Base-by-base conservation (phyloP, 331 rosid species). In the Pyrus hybrid region DNA sequence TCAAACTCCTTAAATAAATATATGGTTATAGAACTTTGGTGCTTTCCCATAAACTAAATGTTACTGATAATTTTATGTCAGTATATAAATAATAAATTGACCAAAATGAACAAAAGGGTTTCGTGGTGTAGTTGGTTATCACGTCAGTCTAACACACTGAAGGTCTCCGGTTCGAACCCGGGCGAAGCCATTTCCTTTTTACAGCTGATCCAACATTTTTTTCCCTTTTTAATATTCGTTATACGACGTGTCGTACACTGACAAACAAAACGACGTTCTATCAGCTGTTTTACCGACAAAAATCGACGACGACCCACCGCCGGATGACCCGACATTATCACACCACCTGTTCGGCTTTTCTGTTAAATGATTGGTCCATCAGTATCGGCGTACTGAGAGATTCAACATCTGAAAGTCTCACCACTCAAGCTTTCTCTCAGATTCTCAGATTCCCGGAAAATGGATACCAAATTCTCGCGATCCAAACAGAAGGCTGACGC, bases 401-500 rank as follows among this genome's bases (percentile, higher is more conserved):
- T 54, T 54, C 60, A 17, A 54, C 60, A 20, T n/a, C 26, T 56
- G 25, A n/a, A 60, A 5, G 65, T 23, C 65, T 60, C 32, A 60
- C 5, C 26, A 1, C 28, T 60, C 16, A 1, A 57, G 2, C 1
- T 2, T 13, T 0, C 65, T 20, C 75, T 30, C 51, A 18, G n/a
- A n/a, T n/a, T n/a, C n/a, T n/a, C n/a, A n/a, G 17, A 54, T 35
- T 71, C 75, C 8, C 16, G 10, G 25, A 33, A 30, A 61, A 90
- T 82, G 88, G 92, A 81, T 22, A 63, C 83, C 65, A 76, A 83
- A 67, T 33, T 74, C 32, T 65, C 81, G 20, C 84, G 84, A 23
- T 81, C 75, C 77, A 86, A 79, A 67, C 87, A 81, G 84, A 93
- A 80, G 67, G 83, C 83, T 32, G 90, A 93, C 51, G 76, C 90